Percentiles rank a stretch among this genome's conserved stretches.
phyloP scores from a whole-genome alignment of 129 eudicot genomes.

The Chrysanthemum makinoi region DNA sequence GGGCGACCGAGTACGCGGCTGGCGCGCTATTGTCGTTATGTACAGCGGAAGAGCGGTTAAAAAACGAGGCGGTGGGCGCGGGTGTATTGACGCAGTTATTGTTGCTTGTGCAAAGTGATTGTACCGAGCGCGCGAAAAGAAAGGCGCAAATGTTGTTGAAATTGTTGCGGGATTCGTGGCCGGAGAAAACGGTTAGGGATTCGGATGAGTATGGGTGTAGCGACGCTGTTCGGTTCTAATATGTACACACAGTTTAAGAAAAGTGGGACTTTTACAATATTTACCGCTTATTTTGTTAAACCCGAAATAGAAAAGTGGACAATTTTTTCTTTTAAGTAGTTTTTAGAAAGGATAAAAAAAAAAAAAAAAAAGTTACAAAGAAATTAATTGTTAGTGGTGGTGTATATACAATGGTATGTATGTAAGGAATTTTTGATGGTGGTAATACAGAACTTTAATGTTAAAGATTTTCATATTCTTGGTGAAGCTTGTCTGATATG shows the following conservation, averaged over 20 bases:
- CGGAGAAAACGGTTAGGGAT: conserved; percentile 55
- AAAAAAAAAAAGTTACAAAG: conserved; percentile 5
- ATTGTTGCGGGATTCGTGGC: conserved; percentile 84
- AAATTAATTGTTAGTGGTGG: conserved; percentile 21
- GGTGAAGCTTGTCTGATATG: neutral
- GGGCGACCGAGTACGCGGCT: conserved; percentile 95
- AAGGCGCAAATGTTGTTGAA: conserved; percentile 95
- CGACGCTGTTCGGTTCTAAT: conserved; percentile 70
- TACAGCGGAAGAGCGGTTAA: conserved; percentile 61
- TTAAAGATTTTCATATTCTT: conserved; percentile 14
- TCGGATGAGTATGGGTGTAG: conserved; percentile 73
- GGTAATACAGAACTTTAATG: conserved; percentile 28
- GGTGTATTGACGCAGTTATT: conserved; percentile 84
- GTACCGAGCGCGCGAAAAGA: conserved; percentile 86
- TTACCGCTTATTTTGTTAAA: no score
- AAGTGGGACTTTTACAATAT: no score
- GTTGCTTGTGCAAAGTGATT: conserved; percentile 86
- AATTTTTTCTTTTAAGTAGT: neutral
- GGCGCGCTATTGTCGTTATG: conserved; percentile 79
- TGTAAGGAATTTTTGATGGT: conserved; percentile 44
- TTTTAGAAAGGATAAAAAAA: conserved; percentile 15
- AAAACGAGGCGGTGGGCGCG: conserved; percentile 81
- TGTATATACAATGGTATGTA: conserved; percentile 41
- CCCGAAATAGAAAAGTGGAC: no score
- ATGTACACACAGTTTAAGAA: no score